Evolutionary conservation across 139 green algal species (phyloP), one percentile per base, ranked within the genome.

Genomic region (Pleodorina starrii): DNA sequence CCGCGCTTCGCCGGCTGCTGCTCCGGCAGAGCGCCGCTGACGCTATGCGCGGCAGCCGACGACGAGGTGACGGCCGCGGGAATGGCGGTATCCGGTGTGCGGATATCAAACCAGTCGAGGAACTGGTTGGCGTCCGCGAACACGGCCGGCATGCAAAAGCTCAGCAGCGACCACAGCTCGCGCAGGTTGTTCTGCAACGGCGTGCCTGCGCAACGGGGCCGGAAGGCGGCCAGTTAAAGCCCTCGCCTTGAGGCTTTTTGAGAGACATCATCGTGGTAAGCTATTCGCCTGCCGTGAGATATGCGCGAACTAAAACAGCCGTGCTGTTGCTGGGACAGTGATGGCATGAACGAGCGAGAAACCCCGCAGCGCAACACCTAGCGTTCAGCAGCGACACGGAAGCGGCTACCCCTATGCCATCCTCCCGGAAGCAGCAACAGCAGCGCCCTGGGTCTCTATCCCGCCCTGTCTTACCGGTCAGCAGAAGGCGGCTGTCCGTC

Each of bases 151-250:
- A 99, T 94, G 84, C 99, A 91, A 94, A 99, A 99, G 94, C 99
- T 99, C 63, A 99, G 94, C 73, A 99, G 94, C 38, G 93, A 97
- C 98, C 98, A 99, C 81, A 99, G 94, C 95, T 99, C 98, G 21
- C 88, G 79, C 71, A 99, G 95, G 92, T 99, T 99, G 96, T 99
- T 99, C 92, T 99, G 98, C 81, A 99, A 94, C 27, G 98, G 98
- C 0, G 98, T 99, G 84, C 98, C 96, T 98, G 92, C 44, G 73
- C 11, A 2, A 25, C n/a, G 35, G n/a, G n/a, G n/a, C n/a, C n/a
- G n/a, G n/a, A n/a, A n/a, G n/a, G n/a, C n/a, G n/a, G n/a, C n/a
- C n/a, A n/a, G n/a, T n/a, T n/a, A n/a, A n/a, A n/a, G n/a, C n/a
- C n/a, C n/a, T n/a, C n/a, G n/a, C n/a, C n/a, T n/a, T n/a, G n/a